Percentiles rank a stretch among this genome's conserved stretches.
Conservation (phyloP, 148 eudicot genomes). For the Amaranthus palmeri region DNA sequence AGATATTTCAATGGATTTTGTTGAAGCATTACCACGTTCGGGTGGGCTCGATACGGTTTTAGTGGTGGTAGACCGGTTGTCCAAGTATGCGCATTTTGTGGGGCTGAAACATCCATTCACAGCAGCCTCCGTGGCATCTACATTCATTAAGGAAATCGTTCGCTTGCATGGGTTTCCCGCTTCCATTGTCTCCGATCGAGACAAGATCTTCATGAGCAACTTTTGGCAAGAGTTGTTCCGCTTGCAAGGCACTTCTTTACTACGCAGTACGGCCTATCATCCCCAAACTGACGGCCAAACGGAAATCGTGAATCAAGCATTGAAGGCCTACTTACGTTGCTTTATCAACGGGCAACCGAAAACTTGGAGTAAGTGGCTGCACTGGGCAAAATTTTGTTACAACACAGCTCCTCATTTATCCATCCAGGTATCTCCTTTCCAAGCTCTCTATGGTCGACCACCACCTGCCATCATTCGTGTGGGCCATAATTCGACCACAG, state of each 20-base stretch:
- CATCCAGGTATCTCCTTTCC: too few species aligned
- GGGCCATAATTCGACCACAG: too few species aligned
- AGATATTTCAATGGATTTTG: background rate
- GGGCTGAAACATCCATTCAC: background rate
- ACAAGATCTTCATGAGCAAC: background rate
- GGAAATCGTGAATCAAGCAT: too few species aligned
- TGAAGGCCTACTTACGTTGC: too few species aligned
- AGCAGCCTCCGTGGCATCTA: background rate
- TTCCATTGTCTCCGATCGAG: too few species aligned
- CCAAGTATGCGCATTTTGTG: background rate
- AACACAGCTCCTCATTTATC: too few species aligned
- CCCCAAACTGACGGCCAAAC: too few species aligned
- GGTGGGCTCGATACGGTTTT: background rate
- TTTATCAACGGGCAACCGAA: too few species aligned
- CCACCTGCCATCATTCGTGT: too few species aligned
- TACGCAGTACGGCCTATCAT: background rate
- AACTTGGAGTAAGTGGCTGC: too few species aligned
- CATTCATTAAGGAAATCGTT: background rate
- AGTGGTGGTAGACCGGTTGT: background rate
- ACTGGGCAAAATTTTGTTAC: too few species aligned
- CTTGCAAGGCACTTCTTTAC: background rate
- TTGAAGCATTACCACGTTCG: background rate
- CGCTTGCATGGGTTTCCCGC: background rate
- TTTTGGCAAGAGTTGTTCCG: background rate
- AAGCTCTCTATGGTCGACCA: too few species aligned